Base-by-base conservation (phyloP, 352 stramenopile genomes). In the Globisporangium recalcitrans region DNA sequence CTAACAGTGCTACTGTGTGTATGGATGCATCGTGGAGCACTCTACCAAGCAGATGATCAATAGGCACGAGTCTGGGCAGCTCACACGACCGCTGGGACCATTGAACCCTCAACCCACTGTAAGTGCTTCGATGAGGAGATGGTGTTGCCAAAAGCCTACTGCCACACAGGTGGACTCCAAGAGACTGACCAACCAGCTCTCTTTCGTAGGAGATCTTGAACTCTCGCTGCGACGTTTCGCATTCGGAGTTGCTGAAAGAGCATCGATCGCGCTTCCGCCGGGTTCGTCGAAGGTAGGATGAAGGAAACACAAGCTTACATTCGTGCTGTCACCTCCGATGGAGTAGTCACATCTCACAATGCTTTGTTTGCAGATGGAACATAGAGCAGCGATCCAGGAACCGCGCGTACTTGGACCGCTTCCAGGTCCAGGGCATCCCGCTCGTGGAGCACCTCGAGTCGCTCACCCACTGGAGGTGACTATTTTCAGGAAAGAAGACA, bases 371-470 rank as follows among this genome's bases (percentile, higher is more conserved):
- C 42, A 91, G 79, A 68, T 87, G 76, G 71, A 87, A 71, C 44
- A 66, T 72, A 1, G 68, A 83, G 46, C 74, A 81, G 52, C 75
- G 70, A 26, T 76, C 59, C 51, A 84, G 78, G 62, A 76, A 80
- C 8, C 74, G 76, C 58, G 72, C 77, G n/a, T 74, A 87, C 29
- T 49, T 87, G 6, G 76, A 71, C 14, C 70, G 71, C 36, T 88
- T 88, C 59, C 70, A 84, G 26, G 74, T 89, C 22, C 77, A 91
- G 52, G 82, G 79, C 24, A 74, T 91, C 36, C 78, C 82, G 26
- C 70, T 91, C 10, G 71, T 87, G 21, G 69, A 91, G 68, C 78
- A 88, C 52, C 64, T 90, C 24, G 70, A 81, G 58, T 52, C 74
- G 32, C 68, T 82, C 9, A 73, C 38, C 14, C 76, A 72, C 38